Conservation (phyloP, 257 asterid genomes). For the Solanum dulcamara region DNA sequence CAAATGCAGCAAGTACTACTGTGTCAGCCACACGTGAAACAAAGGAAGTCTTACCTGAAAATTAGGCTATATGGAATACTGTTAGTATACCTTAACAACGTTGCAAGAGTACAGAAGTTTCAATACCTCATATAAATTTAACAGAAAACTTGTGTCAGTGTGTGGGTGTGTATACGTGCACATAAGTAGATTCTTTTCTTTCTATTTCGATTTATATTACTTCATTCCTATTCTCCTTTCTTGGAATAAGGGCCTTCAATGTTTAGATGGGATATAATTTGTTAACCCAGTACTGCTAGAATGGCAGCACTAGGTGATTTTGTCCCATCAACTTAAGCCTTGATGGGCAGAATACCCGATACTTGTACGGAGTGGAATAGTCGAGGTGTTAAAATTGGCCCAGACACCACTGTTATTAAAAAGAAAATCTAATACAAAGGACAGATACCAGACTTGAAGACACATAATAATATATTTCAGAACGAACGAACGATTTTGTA, state of each 20-base stretch:
- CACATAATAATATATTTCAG: neutral
- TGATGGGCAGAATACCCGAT: neutral
- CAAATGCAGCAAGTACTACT: neutral
- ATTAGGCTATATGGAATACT: neutral
- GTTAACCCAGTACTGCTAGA: neutral
- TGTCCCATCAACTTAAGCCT: neutral
- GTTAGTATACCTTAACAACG: neutral
- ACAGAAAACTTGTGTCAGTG: neutral
- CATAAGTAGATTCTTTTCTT: neutral
- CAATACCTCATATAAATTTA: neutral
- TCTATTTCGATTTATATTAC: neutral
- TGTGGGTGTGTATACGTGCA: neutral
- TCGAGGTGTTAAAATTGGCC: neutral
- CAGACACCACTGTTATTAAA: neutral
- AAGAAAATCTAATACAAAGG: neutral
- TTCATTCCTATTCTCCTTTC: neutral
- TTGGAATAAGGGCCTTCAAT: neutral
- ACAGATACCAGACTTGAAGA: neutral
- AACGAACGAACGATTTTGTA: neutral
- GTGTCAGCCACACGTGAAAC: neutral
- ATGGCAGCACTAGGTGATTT: neutral
- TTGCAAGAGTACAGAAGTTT: neutral
- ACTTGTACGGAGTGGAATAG: neutral
- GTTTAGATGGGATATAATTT: neutral
- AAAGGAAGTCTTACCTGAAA: neutral